Percentiles rank a stretch among this genome's conserved stretches.
Evolutionary conservation across 2,329 filamentous ascomycete genomes (phyloP).

Genomic region (Penicillium aurantiogriseum): DNA sequence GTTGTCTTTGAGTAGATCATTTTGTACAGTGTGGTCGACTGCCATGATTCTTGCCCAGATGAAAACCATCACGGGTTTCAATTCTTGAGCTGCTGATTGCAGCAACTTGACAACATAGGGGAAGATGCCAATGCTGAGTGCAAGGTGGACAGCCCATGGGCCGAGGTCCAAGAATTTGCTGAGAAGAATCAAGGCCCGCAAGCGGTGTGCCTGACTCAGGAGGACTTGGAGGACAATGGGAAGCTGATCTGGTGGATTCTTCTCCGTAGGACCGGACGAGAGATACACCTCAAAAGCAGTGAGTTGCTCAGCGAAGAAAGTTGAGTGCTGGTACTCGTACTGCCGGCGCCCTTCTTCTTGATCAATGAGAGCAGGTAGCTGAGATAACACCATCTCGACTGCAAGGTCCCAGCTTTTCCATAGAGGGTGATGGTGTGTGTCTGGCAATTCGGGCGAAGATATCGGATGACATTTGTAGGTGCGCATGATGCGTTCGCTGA

Average conservation of each 20-base stretch:
- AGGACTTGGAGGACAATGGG: slow-evolving; percentile 95
- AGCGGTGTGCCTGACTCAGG: slow-evolving; percentile 88
- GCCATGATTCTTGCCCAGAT: slow-evolving; percentile 97
- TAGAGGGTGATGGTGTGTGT: slow-evolving; percentile 89
- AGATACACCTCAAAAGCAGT: slow-evolving; percentile 97
- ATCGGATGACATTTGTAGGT: slow-evolving; percentile 94
- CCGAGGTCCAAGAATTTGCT: slow-evolving; percentile 93
- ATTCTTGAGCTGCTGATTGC: slow-evolving; percentile 88
- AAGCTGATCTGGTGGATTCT: slow-evolving; percentile 88
- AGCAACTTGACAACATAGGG: slow-evolving; percentile 97
- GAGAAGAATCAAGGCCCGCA: slow-evolving; percentile 84
- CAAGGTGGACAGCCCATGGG: slow-evolving; percentile 97
- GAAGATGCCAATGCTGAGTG: slow-evolving; percentile 96
- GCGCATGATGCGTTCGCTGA: slow-evolving; percentile 93
- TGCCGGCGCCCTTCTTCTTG: slow-evolving; percentile 69
- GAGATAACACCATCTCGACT: slow-evolving; percentile 88
- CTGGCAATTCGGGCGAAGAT: slow-evolving; percentile 85
- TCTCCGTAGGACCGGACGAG: slow-evolving; percentile 74
- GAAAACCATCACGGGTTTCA: slow-evolving; percentile 99
- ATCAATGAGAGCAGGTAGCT: slow-evolving; percentile 79
- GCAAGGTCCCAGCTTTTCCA: slow-evolving; percentile 99
- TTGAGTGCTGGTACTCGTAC: slow-evolving; percentile 92
- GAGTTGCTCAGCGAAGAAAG: slow-evolving; percentile 94
- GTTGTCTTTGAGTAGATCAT: slow-evolving; percentile 92
- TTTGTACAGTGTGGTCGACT: slow-evolving; percentile 90